Percentiles rank a stretch among this genome's conserved stretches.
These are phyloP conservation scores for Daldinia sp. DNA, from an alignment of 2,329 filamentous ascomycete species.

Conservation along the genomic window DNA sequence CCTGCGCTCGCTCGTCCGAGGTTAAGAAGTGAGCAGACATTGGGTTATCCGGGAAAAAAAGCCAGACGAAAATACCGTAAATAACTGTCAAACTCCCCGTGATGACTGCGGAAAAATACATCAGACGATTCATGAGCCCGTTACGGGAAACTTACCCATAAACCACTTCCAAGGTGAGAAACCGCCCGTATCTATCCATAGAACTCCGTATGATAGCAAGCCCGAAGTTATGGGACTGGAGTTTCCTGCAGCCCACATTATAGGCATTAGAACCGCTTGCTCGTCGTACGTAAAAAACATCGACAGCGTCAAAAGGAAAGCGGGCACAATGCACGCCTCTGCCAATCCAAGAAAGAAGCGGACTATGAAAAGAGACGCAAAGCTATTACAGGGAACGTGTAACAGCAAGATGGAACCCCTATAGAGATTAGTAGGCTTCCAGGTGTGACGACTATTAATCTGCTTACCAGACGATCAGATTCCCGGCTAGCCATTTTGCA, in stretches of 20 bases:
- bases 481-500: conserved; percentile 27
- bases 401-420: conserved; percentile 24
- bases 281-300: conserved; percentile 51
- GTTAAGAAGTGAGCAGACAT: conserved; percentile 32
- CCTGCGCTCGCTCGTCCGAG: conserved; percentile 45
- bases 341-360: conserved; percentile 28
- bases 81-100: conserved; percentile 26
- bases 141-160: conserved; percentile 43
- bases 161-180: conserved; percentile 52
- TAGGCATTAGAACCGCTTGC: conserved; percentile 47
- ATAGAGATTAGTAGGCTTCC: conserved; percentile 10
- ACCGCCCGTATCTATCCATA: conserved; percentile 47
- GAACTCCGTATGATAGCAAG: conserved; percentile 45
- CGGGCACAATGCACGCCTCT: conserved; percentile 29
- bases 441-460: background rate
- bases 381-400: conserved; percentile 30
- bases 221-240: conserved; percentile 46
- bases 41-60: conserved; percentile 48
- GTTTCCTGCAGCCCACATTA: conserved; percentile 53
- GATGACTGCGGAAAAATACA: conserved; percentile 15
- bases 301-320: conserved; percentile 40
- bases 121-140: conserved; percentile 1
- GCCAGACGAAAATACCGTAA: conserved; percentile 41
- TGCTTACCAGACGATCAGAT: conserved; percentile 24
- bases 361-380: conserved; percentile 28